Evolutionary conservation across 2,329 filamentous ascomycete species (phyloP), one percentile per base, ranked within the genome.

Genomic region (Botrytis squamosa): DNA sequence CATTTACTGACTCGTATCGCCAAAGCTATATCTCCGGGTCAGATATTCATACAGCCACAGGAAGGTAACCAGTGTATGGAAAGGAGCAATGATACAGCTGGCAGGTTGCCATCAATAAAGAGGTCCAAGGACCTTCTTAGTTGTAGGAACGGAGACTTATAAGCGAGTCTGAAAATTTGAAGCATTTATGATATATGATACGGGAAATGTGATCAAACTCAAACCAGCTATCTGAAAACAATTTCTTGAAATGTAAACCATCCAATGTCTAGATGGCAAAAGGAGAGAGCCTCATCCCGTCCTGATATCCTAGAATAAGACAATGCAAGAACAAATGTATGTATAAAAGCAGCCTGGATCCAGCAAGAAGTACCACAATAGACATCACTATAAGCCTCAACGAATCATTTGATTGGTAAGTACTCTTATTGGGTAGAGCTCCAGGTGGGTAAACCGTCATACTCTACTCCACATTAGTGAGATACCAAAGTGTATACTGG

Each of bases 171-270:
- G 4, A 49, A 12, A 25, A 49, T 49, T n/a, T 52, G 10, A 52
- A 52, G 12, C 10, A 5, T n/a, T n/a, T n/a, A 14, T n/a, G 49
- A 52, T n/a, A 29, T 1, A 16, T 16, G 2, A 29, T 29, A 29
- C 25, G 1, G 25, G 29, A n/a, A 55, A 55, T n/a, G 25, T 18
- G 25, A 29, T 1, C 7, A 8, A 18, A 29, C 2, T 1, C 0
- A 29, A 29, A 8, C 6, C 1, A 29, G 25, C 52, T 18, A 55
- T 18, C n/a, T 0, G 25, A 55, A 29, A 29, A 16, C 25, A 16
- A 3, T 8, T 18, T 55, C 52, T n/a, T 29, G n/a, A 29, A 12
- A 16, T 1, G 12, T 8, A 29, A 18, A 16, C n/a, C 25, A 18
- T 8, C 12, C 6, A 55, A 7, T 55, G 5, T 7, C 2, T 29